Evolutionary conservation across 768 basidiomycete genomes (phyloP).

Genomic region (Amanita jacksonii): DNA sequence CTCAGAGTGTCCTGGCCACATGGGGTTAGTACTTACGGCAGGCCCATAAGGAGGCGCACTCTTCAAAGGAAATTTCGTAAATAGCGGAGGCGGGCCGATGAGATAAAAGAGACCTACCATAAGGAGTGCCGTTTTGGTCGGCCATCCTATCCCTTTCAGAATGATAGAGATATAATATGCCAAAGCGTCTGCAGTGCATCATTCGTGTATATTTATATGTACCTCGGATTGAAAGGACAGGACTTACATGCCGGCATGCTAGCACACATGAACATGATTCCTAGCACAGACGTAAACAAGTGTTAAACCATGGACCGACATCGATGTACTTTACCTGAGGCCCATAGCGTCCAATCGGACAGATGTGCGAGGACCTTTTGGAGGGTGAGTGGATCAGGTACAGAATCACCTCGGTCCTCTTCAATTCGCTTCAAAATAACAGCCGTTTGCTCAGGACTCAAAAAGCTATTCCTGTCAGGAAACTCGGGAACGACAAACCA

Average conservation of each 20-base stretch:
- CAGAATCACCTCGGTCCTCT: constrained; percentile 40
- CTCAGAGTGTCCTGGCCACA: background rate
- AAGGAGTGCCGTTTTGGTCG: constrained; percentile 26
- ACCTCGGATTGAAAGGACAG: background rate
- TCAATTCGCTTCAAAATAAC: constrained; percentile 37
- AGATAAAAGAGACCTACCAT: constrained; percentile 21
- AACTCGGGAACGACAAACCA: constrained; percentile 37
- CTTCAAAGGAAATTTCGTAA: constrained; percentile 19
- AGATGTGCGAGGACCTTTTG: constrained; percentile 29
- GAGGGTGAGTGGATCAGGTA: constrained; percentile 31
- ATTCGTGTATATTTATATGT: constrained; percentile 1
- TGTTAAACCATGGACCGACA: too few species aligned
- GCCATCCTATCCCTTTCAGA: constrained; percentile 36
- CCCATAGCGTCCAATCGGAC: constrained; percentile 38
- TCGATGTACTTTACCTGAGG: constrained; percentile 23
- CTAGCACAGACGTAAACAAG: constrained; percentile 14
- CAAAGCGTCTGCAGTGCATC: constrained; percentile 23
- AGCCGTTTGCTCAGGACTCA: constrained; percentile 32
- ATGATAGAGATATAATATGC: constrained; percentile 40
- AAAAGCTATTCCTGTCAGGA: constrained; percentile 37
- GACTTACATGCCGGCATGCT: constrained; percentile 33
- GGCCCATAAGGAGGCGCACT: constrained; percentile 38
- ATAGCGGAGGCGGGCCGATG: background rate
- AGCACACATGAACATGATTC: constrained; percentile 34
- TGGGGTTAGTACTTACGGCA: constrained; percentile 19